Percentiles rank a stretch among this genome's conserved stretches.
Evolutionary conservation across 345 rosid genomes (phyloP).

Genomic region (Cardamine resedifolia): DNA sequence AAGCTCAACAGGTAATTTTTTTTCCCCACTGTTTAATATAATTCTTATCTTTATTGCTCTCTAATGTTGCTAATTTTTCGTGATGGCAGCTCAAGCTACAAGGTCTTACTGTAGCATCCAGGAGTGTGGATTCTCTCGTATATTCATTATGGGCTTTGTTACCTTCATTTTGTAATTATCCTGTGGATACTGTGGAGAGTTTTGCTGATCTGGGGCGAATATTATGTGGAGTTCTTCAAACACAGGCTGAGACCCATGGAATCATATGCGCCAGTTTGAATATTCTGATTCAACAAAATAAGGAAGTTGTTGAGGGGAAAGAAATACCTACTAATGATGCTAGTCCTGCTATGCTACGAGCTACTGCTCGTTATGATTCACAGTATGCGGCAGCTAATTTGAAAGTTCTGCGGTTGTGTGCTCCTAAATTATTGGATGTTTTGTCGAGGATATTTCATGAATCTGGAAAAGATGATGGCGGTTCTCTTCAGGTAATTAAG

Average conservation of each 20-base stretch:
- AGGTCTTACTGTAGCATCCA: constrained; percentile 62
- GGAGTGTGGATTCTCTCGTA: constrained; percentile 65
- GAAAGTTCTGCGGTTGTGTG: constrained; percentile 54
- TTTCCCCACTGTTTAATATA: neutral
- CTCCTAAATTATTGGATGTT: constrained; percentile 60
- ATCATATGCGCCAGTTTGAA: constrained; percentile 74
- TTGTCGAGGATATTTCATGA: constrained; percentile 65
- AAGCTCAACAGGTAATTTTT: constrained; percentile 59
- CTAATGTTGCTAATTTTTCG: constrained; percentile 14
- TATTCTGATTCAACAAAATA: constrained; percentile 71
- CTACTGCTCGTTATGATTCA: constrained; percentile 49
- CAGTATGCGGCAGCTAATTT: constrained; percentile 61
- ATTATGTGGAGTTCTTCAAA: constrained; percentile 56
- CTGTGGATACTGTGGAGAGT: constrained; percentile 73
- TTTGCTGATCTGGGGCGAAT: constrained; percentile 57
- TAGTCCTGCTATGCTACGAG: constrained; percentile 52
- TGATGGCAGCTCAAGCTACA: constrained; percentile 69
- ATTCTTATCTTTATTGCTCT: neutral
- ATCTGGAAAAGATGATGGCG: constrained; percentile 81
- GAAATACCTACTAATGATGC: constrained; percentile 42
- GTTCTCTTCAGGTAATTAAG: constrained; percentile 74
- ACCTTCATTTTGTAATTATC: constrained; percentile 91
- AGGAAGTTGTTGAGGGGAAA: constrained; percentile 48
- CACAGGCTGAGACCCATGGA: constrained; percentile 64
- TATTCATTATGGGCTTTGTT: constrained; percentile 88